phyloP scores from a whole-genome alignment of 768 basidiomycete species.

The Serpula lacrymans region DNA sequence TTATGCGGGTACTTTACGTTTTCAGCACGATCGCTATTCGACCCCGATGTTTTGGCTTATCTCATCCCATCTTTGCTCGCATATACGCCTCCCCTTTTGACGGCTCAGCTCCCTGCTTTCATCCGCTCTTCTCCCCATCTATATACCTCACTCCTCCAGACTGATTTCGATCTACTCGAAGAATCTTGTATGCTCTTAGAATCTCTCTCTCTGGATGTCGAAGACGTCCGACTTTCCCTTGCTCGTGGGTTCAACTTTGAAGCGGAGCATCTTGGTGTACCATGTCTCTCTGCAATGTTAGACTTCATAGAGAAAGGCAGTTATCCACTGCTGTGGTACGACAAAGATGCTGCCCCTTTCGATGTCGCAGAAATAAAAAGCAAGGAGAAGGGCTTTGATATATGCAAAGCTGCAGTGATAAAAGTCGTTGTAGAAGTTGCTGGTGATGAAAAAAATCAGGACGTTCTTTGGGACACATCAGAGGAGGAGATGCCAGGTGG shows the following conservation, averaged over 20 bases:
- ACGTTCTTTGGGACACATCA: conserved; percentile 72
- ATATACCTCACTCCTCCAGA: conserved; percentile 46
- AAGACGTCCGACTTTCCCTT: conserved; percentile 68
- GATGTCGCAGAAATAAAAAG: conserved; percentile 46
- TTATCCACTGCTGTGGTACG: conserved; percentile 65
- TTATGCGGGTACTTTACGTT: conserved; percentile 5
- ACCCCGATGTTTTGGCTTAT: conserved; percentile 59
- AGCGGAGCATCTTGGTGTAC: conserved; percentile 50
- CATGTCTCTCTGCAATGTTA: conserved; percentile 61
- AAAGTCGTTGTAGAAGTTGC: conserved; percentile 84
- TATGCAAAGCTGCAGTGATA: conserved; percentile 83
- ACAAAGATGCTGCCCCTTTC: conserved; percentile 28
- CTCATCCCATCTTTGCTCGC: conserved; percentile 55
- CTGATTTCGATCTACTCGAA: conserved; percentile 72
- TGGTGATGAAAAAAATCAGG: conserved; percentile 75
- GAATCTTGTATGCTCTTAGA: conserved; percentile 76
- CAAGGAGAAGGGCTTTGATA: conserved; percentile 71
- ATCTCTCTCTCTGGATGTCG: conserved; percentile 73
- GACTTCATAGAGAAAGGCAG: conserved; percentile 72
- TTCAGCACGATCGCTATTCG: conserved; percentile 56
- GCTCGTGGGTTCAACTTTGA: conserved; percentile 63
- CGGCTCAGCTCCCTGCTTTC: conserved; percentile 32
- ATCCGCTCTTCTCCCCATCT: conserved; percentile 40
- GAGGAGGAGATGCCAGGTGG: conserved; percentile 60
- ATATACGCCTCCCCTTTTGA: conserved; percentile 54